phyloP scores from a whole-genome alignment of 106 monocot species.

The Apostasia shenzhenica region DNA sequence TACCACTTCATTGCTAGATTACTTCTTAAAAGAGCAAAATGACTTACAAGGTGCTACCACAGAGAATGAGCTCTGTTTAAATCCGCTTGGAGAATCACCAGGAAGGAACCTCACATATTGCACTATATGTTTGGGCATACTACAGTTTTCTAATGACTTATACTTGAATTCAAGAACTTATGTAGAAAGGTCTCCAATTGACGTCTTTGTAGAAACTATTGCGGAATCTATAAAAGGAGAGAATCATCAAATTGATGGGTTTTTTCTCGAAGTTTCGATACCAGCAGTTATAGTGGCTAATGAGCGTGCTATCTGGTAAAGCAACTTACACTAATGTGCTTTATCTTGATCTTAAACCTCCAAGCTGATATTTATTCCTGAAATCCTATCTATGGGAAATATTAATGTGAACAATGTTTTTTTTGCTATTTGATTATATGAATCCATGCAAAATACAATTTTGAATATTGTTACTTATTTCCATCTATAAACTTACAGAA shows the following conservation, averaged over 20 bases:
- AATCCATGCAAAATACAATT: no score
- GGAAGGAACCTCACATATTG: slow-evolving; percentile 27
- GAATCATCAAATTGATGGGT: slow-evolving; percentile 47
- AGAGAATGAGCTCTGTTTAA: slow-evolving; percentile 10
- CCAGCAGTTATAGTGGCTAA: slow-evolving; percentile 67
- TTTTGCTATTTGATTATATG: no score
- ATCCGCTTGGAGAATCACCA: slow-evolving; percentile 11
- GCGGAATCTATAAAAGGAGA: slow-evolving; percentile 27
- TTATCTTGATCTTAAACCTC: background rate
- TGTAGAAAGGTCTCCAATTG: slow-evolving; percentile 19
- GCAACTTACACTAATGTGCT: slow-evolving; percentile 1
- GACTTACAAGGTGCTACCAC: background rate
- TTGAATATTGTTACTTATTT: no score
- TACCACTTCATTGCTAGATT: slow-evolving; percentile 24
- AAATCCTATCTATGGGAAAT: no score
- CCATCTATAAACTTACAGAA: no score
- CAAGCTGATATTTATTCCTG: no score
- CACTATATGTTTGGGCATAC: slow-evolving; percentile 69
- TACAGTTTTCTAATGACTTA: slow-evolving; percentile 32
- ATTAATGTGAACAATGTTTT: no score
- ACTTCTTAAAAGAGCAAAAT: slow-evolving; percentile 35
- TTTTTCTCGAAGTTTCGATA: slow-evolving; percentile 66
- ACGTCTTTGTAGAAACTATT: slow-evolving; percentile 27
- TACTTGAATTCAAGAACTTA: slow-evolving; percentile 10
- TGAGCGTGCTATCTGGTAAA: slow-evolving; percentile 75